A percentile compares a stretch with the other conserved stretches of the same genome.
These are phyloP conservation scores for Boeremia lycopersici DNA, from an alignment of 2,329 filamentous ascomycete genomes.

Conservation along the genomic window DNA sequence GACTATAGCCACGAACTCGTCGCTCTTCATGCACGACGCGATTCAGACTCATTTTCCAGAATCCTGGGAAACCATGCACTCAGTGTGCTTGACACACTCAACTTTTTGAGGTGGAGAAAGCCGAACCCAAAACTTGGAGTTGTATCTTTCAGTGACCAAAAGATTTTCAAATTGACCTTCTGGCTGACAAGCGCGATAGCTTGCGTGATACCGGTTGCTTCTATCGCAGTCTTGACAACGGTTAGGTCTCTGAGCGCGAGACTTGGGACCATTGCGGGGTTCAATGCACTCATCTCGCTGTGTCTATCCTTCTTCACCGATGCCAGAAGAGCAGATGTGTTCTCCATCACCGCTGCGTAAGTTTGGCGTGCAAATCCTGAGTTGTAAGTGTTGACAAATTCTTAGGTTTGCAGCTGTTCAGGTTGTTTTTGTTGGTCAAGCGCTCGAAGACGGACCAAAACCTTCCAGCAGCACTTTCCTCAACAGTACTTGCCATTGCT, in stretches of 20 bases:
- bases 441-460: background rate
- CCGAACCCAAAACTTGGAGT: background rate
- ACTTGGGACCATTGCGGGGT: constrained; percentile 16
- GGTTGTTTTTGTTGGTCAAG: background rate
- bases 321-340: constrained; percentile 18
- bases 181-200: background rate
- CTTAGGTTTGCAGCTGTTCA: background rate
- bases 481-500: background rate
- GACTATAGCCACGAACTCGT: constrained; percentile 9
- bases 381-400: background rate
- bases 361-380: background rate
- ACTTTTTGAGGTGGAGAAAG: background rate
- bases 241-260: background rate
- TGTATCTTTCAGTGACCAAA: background rate
- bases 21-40: constrained; percentile 3
- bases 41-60: constrained; percentile 15
- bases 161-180: background rate
- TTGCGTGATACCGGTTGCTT: background rate
- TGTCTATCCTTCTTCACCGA: constrained; percentile 16
- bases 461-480: background rate
- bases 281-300: constrained; percentile 16
- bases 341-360: constrained; percentile 20
- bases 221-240: background rate
- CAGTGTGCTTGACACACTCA: background rate
- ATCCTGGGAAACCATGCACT: background rate